Percentiles rank a stretch among this genome's conserved stretches.
Evolutionary conservation across 208 protist genomes (phyloP).

Genomic region (Hexamita inflata): DNA sequence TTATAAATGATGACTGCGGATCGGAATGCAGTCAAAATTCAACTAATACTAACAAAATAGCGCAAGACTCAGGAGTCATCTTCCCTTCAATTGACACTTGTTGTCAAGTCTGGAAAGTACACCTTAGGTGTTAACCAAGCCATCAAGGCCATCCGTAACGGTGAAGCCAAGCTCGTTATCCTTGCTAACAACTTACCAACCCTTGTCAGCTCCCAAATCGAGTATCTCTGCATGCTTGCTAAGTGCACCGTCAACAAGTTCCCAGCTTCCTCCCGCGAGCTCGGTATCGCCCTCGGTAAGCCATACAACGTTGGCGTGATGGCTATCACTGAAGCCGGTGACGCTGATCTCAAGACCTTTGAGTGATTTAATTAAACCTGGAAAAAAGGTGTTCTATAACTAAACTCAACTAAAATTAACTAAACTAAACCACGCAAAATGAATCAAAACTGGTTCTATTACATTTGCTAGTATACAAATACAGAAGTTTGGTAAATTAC

Average conservation of each 20-base stretch:
- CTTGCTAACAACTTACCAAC: constrained; percentile 37
- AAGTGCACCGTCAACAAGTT: constrained; percentile 27
- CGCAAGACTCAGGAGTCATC: not conserved
- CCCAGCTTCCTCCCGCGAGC: constrained; percentile 23
- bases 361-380: too few relatives aligned
- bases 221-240: constrained; percentile 35
- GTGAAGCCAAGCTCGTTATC: constrained; percentile 39
- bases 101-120: constrained; percentile 30
- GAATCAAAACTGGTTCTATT: too few relatives aligned
- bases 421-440: too few relatives aligned
- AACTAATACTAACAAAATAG: too few relatives aligned
- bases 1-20: too few relatives aligned
- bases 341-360: constrained; percentile 33
- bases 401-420: too few relatives aligned
- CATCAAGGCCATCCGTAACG: constrained; percentile 31
- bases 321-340: constrained; percentile 33
- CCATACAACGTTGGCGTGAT: constrained; percentile 32
- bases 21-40: too few relatives aligned
- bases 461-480: too few relatives aligned
- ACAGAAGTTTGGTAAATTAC: too few relatives aligned
- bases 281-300: constrained; percentile 37
- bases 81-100: constrained; percentile 10
- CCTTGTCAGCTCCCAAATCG: constrained; percentile 36
- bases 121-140: constrained; percentile 34
- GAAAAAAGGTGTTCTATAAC: too few relatives aligned